Conservation (phyloP, 129 eudicot species). For the Lactuca saligna region DNA sequence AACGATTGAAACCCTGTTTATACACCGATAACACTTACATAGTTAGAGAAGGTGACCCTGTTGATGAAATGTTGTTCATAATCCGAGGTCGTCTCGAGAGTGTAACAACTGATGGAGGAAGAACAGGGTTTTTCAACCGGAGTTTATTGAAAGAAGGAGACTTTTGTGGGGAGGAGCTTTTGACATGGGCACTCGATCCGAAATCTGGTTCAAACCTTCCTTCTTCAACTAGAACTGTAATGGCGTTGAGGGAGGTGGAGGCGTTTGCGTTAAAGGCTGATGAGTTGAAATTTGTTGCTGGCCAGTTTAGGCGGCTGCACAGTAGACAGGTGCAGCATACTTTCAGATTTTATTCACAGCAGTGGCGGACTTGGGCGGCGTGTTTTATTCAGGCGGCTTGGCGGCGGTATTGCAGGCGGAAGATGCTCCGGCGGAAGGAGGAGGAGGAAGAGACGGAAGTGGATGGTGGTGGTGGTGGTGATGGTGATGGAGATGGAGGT, state of each 20-base stretch:
- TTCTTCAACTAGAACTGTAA: conserved; percentile 83
- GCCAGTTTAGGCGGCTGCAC: conserved; percentile 88
- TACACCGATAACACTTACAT: conserved; percentile 71
- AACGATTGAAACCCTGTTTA: conserved; percentile 77
- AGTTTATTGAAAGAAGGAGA: conserved; percentile 80
- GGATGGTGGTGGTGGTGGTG: conserved; percentile 26
- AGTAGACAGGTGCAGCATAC: conserved; percentile 93
- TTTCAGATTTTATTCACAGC: conserved; percentile 84
- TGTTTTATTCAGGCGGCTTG: conserved; percentile 89
- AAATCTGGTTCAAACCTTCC: conserved; percentile 79
- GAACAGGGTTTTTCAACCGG: conserved; percentile 81
- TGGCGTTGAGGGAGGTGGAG: conserved; percentile 76
- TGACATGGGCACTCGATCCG: conserved; percentile 91
- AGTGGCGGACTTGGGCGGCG: conserved; percentile 96
- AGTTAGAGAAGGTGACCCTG: conserved; percentile 93
- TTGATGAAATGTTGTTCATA: conserved; percentile 88
- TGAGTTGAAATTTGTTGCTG: conserved; percentile 80
- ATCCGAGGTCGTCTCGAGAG: conserved; percentile 94
- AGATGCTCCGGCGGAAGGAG: conserved; percentile 54
- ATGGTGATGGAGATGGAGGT: too few species aligned
- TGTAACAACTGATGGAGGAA: conserved; percentile 84
- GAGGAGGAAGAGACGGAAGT: conserved; percentile 52
- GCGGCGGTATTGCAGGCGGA: conserved; percentile 70
- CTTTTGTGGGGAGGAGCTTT: conserved; percentile 94
- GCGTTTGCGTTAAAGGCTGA: conserved; percentile 88